Evolutionary conservation across 1,139 yeast species (phyloP), one percentile per base, ranked within the genome.

Genomic region (Wickerhamiella infanticola): DNA sequence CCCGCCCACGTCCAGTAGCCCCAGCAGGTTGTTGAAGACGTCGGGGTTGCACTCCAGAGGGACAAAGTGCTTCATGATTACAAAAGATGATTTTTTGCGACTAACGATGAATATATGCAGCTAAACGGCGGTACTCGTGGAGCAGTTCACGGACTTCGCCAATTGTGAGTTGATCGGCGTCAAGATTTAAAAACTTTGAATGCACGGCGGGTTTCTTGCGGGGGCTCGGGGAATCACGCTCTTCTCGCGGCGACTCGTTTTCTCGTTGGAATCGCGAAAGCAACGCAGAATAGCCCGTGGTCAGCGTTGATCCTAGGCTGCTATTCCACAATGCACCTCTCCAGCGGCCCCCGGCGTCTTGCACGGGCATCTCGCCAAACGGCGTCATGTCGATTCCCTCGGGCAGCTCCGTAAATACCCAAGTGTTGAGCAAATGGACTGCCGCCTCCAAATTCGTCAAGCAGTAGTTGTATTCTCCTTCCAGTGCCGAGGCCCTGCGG

Each of bases 31-130:
- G n/a, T 82, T 75, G 66, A 90, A 86, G 6, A 90, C 77, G 23
- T 72, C 80, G 0, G 98, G 98, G 55, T 86, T 85, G 11, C 94
- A 83, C 61, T 90, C 98, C 40, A 90, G 66, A 2, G 98, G 97
- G 11, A 85, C 79, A 38, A 85, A 65, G 1, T 54, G 53, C 46
- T 40, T 54, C 50, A 27, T 45, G 37, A 25, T 37, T 23, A 31
- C 13, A 33, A 41, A 31, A 39, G n/a, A 33, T 31, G 33, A 31
- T 31, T 8, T 7, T 39, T 18, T 37, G 13, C 5, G 24, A n/a
- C 11, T 29, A 29, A 7, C 33, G 33, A 11, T 24, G 24, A 37
- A 37, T 37, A 24, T 18, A 39, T 9, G 35, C 51, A 3, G 55
- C 66, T 39, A 66, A 51, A 18, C 66, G 55, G 45, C 59, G 62